Conservation (phyloP, 306 rosid species). For the Sechiopsis laciniata region DNA sequence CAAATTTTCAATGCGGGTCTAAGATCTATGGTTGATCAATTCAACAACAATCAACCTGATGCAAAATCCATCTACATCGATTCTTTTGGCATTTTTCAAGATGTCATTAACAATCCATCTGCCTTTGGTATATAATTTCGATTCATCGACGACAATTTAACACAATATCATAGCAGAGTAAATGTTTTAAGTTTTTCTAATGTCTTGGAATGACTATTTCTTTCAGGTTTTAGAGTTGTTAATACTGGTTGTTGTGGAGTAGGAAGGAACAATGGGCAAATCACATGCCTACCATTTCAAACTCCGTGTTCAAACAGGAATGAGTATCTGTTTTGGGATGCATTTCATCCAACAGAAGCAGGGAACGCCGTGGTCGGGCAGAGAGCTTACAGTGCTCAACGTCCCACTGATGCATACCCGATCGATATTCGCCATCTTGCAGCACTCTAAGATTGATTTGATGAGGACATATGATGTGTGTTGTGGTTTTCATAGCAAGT, state of each 20-base stretch:
- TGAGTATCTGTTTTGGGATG: conserved; percentile 81
- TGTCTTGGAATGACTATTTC: background rate
- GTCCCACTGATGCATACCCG: conserved; percentile 80
- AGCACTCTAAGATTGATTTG: conserved; percentile 19
- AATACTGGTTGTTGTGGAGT: conserved; percentile 89
- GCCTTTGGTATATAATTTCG: conserved; percentile 46
- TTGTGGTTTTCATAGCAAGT: background rate
- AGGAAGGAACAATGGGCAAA: conserved; percentile 89
- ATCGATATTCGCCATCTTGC: conserved; percentile 65
- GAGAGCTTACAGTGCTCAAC: conserved; percentile 70
- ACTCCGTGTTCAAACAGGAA: conserved; percentile 64
- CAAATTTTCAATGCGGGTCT: conserved; percentile 65
- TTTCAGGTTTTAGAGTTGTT: conserved; percentile 56
- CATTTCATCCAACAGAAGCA: conserved; percentile 84
- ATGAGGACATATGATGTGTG: background rate
- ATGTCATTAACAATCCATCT: conserved; percentile 53
- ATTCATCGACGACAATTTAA: background rate
- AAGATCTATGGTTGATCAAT: conserved; percentile 51
- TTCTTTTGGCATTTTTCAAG: conserved; percentile 68
- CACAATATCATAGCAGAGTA: background rate
- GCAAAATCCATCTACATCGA: conserved; percentile 63
- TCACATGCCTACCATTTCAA: conserved; percentile 73
- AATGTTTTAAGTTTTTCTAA: background rate
- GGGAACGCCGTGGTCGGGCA: conserved; percentile 48
- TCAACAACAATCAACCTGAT: conserved; percentile 56